A percentile compares a stretch with the other conserved stretches of the same genome.
These are phyloP conservation scores for Pseudognaphalium luteoalbum DNA, from an alignment of 129 eudicot species.

Conservation along the genomic window DNA sequence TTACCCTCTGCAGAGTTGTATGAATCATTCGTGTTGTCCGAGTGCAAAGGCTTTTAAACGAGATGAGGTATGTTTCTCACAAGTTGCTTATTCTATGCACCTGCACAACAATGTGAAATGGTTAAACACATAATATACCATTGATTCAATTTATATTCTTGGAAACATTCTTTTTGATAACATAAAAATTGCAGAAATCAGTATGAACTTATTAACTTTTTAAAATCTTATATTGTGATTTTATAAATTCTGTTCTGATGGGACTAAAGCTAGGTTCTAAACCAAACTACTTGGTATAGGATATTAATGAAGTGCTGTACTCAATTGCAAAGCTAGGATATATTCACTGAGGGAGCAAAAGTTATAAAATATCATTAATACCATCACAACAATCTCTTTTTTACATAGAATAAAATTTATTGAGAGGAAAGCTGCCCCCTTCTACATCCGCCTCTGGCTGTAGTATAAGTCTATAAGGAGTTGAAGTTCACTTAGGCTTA, in stretches of 20 bases:
- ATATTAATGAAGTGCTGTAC: neutral
- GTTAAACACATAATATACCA: neutral
- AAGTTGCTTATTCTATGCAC: neutral
- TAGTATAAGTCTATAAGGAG: no score
- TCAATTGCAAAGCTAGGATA: no score
- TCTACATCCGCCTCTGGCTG: no score
- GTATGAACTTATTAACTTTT: neutral
- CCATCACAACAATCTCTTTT: no score
- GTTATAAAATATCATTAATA: no score
- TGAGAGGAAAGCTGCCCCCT: no score
- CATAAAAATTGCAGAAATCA: conserved; percentile 12
- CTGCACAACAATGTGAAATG: neutral
- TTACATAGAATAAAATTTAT: no score
- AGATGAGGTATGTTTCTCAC: conserved; percentile 59
- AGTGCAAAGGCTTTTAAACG: conserved; percentile 92
- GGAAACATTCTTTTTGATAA: neutral
- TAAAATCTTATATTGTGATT: neutral
- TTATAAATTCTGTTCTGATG: neutral
- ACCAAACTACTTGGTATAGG: neutral
- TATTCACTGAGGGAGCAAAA: no score
- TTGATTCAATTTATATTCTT: neutral
- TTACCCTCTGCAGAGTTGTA: conserved; percentile 87
- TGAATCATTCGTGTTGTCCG: conserved; percentile 94
- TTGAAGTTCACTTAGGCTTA: neutral
- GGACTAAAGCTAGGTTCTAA: neutral